Base-by-base conservation (phyloP, 805 yeast genomes). In the Lachancea fermentati region DNA sequence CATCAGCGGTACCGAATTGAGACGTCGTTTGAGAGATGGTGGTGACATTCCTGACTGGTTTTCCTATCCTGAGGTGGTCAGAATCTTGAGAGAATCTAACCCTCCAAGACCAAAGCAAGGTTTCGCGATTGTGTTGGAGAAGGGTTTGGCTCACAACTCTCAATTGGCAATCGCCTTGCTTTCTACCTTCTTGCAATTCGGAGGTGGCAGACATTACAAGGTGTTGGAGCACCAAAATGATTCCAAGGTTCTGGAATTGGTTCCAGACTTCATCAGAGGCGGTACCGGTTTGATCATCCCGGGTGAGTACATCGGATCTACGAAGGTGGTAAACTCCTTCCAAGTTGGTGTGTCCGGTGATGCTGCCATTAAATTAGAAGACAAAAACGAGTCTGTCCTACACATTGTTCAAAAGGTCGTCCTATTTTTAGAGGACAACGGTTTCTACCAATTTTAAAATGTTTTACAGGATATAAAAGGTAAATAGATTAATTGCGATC, bases 31-130 rank as follows among this genome's bases (percentile, higher is more conserved):
- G 60, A 81, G 79, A 69, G 83, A 81, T 46, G 97, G 97, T 44
- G 73, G 82, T 32, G 81, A 81, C 47, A 91, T 89, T 52, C 97
- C 97, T 48, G 93, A 78, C 60, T 89, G 97, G 97, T 89, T 91
- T 67, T 86, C 96, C 4, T 89, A 89, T 67, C 96, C 96, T 3
- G 97, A 89, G 65, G 96, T 91, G 39, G 97, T 91, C 45, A 75
- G 76, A 62, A 88, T 91, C 45, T 74, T 89, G 55, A 81, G 97
- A 62, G 91, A 86, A 55, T 78, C 89, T 34, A 89, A 89, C 63
- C 97, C 97, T 42, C 96, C 97, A 48, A 79, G 97, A 66, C 77
- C 73, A 44, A 63, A 73, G 44, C 97, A 91, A 68, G 97, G 97
- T 26, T 91, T 89, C 64, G 85, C 86, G 6, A 68, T 88, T 39